These are phyloP conservation scores for Naegleria gruberi DNA, from an alignment of 208 protist species.

Conservation along the genomic window DNA sequence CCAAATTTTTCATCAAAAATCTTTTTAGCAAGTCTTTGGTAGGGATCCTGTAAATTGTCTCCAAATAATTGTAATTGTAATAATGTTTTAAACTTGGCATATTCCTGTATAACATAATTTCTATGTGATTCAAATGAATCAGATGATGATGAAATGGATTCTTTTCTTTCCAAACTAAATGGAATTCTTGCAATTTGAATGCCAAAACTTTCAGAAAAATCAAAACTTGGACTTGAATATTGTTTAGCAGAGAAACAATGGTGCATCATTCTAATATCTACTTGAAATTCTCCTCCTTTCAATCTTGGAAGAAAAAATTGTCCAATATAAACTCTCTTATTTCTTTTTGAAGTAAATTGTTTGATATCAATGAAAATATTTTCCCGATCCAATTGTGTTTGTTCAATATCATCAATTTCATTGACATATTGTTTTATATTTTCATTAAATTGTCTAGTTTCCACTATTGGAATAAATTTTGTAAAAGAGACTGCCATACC, in stretches of 20 bases:
- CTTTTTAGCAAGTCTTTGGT: not conserved
- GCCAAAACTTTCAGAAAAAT: not conserved
- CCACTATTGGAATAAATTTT: not conserved
- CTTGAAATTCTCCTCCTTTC: not conserved
- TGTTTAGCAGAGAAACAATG: not conserved
- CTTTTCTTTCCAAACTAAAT: not conserved
- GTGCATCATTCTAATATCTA: not conserved
- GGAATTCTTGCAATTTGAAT: not conserved
- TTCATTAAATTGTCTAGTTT: not conserved
- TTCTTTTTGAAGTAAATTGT: not conserved
- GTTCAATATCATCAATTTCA: not conserved
- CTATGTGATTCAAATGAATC: not conserved
- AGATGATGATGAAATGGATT: not conserved
- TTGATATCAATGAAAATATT: not conserved
- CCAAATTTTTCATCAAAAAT: not conserved
- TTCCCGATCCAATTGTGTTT: too few species aligned
- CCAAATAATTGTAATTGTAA: not conserved
- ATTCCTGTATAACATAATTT: not conserved
- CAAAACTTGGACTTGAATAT: not conserved
- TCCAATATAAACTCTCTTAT: not conserved
- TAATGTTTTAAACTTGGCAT: not conserved
- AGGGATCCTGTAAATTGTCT: not conserved
- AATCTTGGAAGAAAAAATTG: not conserved
- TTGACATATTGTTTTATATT: not conserved
- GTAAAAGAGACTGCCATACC: not conserved